These are phyloP conservation scores for Penicillium pulvis DNA, from an alignment of 495 filamentous ascomycete species.

Conservation along the genomic window DNA sequence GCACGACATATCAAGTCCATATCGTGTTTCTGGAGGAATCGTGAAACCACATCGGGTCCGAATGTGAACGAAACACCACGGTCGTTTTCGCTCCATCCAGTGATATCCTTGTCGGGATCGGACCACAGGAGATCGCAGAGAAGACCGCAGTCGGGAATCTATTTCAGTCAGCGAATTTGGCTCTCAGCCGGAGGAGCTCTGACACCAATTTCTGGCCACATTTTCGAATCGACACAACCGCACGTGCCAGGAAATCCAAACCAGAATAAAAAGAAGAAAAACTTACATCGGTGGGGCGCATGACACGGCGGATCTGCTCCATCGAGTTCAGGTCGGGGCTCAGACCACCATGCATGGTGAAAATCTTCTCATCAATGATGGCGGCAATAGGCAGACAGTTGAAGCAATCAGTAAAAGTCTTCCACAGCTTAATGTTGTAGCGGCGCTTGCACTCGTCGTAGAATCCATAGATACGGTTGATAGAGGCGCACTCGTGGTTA, in stretches of 20 bases:
- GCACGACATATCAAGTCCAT: constrained; percentile 99
- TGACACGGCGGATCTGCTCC: constrained; percentile 99
- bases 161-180: constrained; percentile 53
- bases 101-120: constrained; percentile 99
- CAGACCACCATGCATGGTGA: constrained; percentile 98
- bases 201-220: constrained; percentile 32
- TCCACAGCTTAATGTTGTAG: constrained; percentile 99
- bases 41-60: constrained; percentile 96
- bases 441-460: constrained; percentile 99
- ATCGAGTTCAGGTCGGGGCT: constrained; percentile 98
- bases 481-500: constrained; percentile 99
- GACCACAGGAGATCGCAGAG: constrained; percentile 98
- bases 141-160: constrained; percentile 98
- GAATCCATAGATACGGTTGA: constrained; percentile 99
- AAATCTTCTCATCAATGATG: constrained; percentile 99
- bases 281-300: constrained; percentile 98
- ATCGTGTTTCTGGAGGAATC: constrained; percentile 98
- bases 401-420: constrained; percentile 99
- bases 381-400: constrained; percentile 99
- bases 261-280: constrained; percentile 10
- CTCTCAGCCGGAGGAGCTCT: constrained; percentile 39
- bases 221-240: constrained; percentile 8
- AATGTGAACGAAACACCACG: constrained; percentile 99
- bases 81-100: constrained; percentile 99
- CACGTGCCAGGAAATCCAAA: constrained; percentile 8